Evolutionary conservation across 73 alveolate genomes (phyloP).

Genomic region (Symbiodinium pilosum): DNA sequence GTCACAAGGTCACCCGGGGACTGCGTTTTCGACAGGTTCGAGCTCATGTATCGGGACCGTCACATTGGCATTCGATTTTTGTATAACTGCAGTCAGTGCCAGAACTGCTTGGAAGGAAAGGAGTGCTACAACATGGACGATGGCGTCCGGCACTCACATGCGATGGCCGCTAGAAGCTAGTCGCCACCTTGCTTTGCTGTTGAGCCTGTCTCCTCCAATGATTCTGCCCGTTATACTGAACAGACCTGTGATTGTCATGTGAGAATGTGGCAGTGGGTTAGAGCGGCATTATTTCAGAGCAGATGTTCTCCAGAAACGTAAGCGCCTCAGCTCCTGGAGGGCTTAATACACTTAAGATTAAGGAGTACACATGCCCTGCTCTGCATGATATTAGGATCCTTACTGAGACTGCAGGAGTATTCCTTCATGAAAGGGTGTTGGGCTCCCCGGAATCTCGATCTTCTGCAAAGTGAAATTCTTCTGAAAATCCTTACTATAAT

Average conservation of each 20-base stretch:
- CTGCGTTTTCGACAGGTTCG: neutral
- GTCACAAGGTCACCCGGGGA: constrained; percentile 18
- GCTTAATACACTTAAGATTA: no score
- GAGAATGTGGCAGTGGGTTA: neutral
- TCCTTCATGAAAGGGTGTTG: no score
- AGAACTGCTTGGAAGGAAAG: neutral
- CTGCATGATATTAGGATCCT: no score
- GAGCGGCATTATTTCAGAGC: neutral
- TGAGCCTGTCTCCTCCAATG: no score
- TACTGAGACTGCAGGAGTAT: no score
- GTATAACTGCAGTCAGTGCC: neutral
- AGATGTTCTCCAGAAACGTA: no score
- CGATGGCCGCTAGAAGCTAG: neutral
- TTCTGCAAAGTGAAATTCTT: no score
- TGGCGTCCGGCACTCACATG: neutral
- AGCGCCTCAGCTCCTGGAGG: no score
- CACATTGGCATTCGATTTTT: neutral
- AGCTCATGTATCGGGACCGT: neutral
- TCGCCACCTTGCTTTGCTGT: neutral
- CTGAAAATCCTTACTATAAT: no score
- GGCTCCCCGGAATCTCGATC: no score
- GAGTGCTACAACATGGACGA: neutral
- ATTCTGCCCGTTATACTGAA: neutral
- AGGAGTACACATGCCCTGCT: no score
- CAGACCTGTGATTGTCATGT: neutral